A percentile compares a stretch with the other conserved stretches of the same genome.
Evolutionary conservation across 2,329 filamentous ascomycete species (phyloP).

Genomic region (Alternaria tenuissima): DNA sequence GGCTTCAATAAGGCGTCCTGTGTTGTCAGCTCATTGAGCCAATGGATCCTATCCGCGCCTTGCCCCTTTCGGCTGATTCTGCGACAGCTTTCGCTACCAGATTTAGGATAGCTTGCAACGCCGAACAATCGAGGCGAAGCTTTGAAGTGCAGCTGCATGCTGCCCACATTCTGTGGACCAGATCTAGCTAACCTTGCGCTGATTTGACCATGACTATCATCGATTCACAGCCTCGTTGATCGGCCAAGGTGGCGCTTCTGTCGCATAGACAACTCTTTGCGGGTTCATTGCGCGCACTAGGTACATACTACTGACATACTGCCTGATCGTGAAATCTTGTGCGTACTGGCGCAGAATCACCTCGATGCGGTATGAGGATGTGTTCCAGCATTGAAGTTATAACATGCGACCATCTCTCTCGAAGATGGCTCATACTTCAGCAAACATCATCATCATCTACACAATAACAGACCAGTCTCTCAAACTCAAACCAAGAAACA

Average conservation of each 20-base stretch:
- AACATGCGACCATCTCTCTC: not conserved
- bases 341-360: constrained; percentile 6
- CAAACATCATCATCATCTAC: not conserved
- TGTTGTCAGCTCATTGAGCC: not conserved
- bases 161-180: not conserved
- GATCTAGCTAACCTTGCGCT: not conserved
- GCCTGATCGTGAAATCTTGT: not conserved
- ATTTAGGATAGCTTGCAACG: not conserved
- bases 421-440: not conserved
- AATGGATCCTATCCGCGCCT: not conserved
- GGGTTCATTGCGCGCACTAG: not conserved
- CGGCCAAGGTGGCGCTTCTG: not conserved
- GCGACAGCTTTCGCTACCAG: constrained; percentile 6
- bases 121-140: not conserved
- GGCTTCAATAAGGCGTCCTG: not conserved
- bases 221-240: not conserved
- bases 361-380: constrained; percentile 3
- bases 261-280: not conserved
- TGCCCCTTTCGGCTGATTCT: constrained; percentile 14
- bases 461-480: not conserved
- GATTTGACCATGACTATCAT: not conserved
- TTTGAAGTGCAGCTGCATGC: not conserved
- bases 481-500: not conserved
- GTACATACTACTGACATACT: not conserved
- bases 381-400: not conserved